phyloP scores from a whole-genome alignment of 78 protist species.

The Dictyostelium intermedium region DNA sequence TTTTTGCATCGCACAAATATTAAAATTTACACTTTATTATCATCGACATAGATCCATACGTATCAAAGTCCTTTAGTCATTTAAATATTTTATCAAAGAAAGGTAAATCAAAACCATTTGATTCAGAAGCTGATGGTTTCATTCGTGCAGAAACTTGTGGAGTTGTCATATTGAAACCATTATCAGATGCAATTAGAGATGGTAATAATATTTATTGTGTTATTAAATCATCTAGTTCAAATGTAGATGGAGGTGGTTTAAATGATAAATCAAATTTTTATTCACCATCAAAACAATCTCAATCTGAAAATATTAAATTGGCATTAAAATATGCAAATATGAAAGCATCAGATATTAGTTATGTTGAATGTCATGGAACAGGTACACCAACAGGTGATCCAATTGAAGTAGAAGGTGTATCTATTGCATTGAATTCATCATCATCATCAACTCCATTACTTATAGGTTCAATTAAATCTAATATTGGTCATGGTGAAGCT shows the following conservation, averaged over 20 bases:
- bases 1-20: no score
- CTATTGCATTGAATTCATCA: background rate
- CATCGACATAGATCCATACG: conserved; percentile 36
- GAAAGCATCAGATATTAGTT: background rate
- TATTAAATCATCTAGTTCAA: conserved; percentile 52
- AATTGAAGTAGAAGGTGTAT: background rate
- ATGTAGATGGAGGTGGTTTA: conserved; percentile 82
- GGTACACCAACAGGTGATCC: conserved; percentile 43
- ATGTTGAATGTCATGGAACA: conserved; percentile 41
- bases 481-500: conserved; percentile 27
- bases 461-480: conserved; percentile 25
- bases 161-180: conserved; percentile 41
- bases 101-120: conserved; percentile 86
- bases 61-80: background rate
- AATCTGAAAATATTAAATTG: background rate
- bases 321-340: background rate
- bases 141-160: conserved; percentile 88
- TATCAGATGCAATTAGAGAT: conserved; percentile 8
- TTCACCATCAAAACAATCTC: conserved; percentile 22
- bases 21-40: no score
- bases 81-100: conserved; percentile 58
- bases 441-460: background rate
- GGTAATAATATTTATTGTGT: conserved; percentile 73
- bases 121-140: conserved; percentile 89
- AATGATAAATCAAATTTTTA: background rate